A percentile compares a stretch with the other conserved stretches of the same genome.
Evolutionary conservation across 2,329 filamentous ascomycete species (phyloP).

Genomic region (Ophiostoma fasciatum): DNA sequence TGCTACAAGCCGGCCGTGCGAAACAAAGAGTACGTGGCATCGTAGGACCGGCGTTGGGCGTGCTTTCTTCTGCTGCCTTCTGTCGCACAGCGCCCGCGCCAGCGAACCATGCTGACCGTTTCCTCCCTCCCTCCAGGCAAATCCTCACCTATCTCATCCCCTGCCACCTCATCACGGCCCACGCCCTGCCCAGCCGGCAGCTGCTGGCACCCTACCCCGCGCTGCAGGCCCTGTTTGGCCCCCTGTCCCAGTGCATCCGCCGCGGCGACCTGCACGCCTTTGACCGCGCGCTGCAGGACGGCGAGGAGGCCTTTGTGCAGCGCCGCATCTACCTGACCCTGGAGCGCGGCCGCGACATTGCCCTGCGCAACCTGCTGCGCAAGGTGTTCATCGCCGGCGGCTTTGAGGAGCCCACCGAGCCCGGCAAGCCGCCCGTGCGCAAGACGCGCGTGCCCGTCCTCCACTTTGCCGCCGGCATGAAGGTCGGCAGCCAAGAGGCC

Average conservation of each 20-base stretch:
- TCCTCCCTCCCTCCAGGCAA: no score
- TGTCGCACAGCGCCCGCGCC: no score
- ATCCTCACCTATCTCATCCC: slow-evolving; percentile 93
- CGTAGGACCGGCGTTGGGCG: no score
- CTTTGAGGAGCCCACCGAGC: slow-evolving; percentile 62
- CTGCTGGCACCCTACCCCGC: slow-evolving; percentile 63
- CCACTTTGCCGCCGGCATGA: slow-evolving; percentile 76
- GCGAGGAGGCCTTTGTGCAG: slow-evolving; percentile 87
- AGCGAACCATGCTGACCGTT: no score
- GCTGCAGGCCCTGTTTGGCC: slow-evolving; percentile 63
- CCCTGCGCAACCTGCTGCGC: slow-evolving; percentile 76
- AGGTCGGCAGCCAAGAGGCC: slow-evolving; percentile 50
- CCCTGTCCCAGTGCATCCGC: slow-evolving; percentile 65
- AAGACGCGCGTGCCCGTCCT: slow-evolving; percentile 66
- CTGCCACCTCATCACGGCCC: slow-evolving; percentile 76
- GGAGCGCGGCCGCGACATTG: slow-evolving; percentile 82
- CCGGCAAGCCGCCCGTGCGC: slow-evolving; percentile 44
- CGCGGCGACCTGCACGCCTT: slow-evolving; percentile 71
- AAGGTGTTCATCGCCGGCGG: slow-evolving; percentile 82
- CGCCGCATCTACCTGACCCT: slow-evolving; percentile 88
- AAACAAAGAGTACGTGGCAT: slow-evolving; percentile 74
- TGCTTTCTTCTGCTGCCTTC: no score
- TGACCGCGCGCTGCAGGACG: slow-evolving; percentile 62
- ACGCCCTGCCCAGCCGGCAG: slow-evolving; percentile 59
- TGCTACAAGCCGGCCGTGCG: slow-evolving; percentile 58